Conservation (phyloP, 192 early-diverging fungal genomes). For the Rhizoclosmatium globosum region DNA sequence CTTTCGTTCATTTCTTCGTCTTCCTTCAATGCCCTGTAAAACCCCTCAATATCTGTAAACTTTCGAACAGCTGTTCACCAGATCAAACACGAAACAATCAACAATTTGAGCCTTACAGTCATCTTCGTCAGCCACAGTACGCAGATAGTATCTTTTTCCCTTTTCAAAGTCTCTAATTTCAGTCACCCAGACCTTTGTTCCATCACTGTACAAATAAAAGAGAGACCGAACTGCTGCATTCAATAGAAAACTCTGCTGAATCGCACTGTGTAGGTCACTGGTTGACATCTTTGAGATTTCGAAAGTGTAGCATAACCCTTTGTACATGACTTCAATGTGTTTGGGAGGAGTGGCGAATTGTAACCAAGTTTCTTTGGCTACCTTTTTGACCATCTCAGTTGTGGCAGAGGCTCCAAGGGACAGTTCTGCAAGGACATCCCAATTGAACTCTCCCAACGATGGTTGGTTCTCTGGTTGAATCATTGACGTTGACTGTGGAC, state of each 20-base stretch:
- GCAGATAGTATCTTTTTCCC: neutral
- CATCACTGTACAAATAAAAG: neutral
- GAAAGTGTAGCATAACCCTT: neutral
- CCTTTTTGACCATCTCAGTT: constrained; percentile 9
- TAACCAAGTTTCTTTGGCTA: constrained; percentile 1
- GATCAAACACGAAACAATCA: neutral
- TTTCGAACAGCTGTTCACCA: neutral
- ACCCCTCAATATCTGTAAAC: neutral
- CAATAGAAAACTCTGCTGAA: neutral
- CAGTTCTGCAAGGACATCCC: constrained; percentile 4
- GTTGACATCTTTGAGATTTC: constrained; percentile 2
- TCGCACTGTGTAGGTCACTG: neutral
- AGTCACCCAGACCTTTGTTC: neutral
- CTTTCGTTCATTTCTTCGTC: neutral
- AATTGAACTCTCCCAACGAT: constrained; percentile 6
- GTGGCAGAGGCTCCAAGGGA: constrained; percentile 4
- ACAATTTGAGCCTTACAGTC: neutral
- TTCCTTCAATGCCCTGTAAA: neutral
- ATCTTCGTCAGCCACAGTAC: neutral
- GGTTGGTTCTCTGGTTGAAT: neutral
- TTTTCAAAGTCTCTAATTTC: neutral
- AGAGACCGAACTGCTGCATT: constrained; percentile 6
- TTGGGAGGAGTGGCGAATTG: neutral
- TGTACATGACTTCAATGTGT: neutral
- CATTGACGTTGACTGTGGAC: neutral